Evolutionary conservation across 441 rosid species (phyloP), one percentile per base, ranked within the genome.

Genomic region (Populus hybrid): DNA sequence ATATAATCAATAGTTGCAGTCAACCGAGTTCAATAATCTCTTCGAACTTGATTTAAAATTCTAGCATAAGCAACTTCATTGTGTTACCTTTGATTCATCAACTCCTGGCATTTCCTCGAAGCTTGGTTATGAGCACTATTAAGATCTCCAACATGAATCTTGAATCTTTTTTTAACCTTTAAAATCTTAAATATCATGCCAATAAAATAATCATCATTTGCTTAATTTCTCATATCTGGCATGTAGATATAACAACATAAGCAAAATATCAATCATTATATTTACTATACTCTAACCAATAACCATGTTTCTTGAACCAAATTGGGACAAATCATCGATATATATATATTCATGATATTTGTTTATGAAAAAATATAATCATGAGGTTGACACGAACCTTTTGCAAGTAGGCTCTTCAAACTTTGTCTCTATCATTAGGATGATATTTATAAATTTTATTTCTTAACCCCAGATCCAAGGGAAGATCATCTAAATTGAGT

Each of bases 231-330:
- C 4, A 42, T 42, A 6, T 23, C 1, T 4, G 0, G 5, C 8
- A 8, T 50, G 5, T 12, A 21, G 3, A 79, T 23, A 64, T 69
- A 63, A 50, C 67, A 80, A 70, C 71, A 69, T 21, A 72, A 72
- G 8, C n/a, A 76, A 75, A 76, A 76, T 2, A 3, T n/a, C 11
- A 38, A 32, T 20, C 46, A 0, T 77, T 42, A 23, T 8, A 1
- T 7, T 46, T 67, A 26, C 14, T 74, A 35, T 74, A 24, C 18
- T 73, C 46, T 12, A 79, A 75, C 78, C 68, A 75, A 75, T 40
- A 11, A 8, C 3, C 2, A 66, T 12, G 67, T 7, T 75, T 46
- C 8, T 70, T 12, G 71, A 67, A 79, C 50, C 67, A 79, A 14
- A 36, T 6, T 4, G 20, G 34, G 68, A 16, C 12, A 46, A 79